Evolutionary conservation across 2,329 filamentous ascomycete genomes (phyloP).

Genomic region (Tolypocladium paradoxum): DNA sequence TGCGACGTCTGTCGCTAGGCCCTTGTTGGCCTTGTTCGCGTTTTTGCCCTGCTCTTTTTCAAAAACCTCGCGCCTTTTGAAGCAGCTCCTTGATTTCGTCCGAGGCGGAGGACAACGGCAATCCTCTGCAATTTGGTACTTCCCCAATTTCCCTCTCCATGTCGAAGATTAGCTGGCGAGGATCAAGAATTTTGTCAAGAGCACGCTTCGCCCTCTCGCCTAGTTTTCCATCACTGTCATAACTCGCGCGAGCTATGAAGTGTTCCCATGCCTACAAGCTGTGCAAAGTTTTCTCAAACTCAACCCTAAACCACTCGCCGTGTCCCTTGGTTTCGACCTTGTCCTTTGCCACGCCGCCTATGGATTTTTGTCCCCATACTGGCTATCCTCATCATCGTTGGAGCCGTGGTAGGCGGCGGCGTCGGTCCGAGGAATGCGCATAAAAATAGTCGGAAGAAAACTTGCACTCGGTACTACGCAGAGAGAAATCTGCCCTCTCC

Average conservation of each 20-base stretch:
- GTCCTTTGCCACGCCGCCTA: not conserved
- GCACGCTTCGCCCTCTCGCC: not conserved
- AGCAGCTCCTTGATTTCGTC: too few species aligned
- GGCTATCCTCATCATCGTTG: not conserved
- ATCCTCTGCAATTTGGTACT: too few species aligned
- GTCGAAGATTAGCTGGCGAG: not conserved
- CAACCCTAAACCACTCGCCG: not conserved
- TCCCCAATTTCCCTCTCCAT: too few species aligned
- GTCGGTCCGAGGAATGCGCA: not conserved
- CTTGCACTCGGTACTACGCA: not conserved
- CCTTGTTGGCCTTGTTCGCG: not conserved
- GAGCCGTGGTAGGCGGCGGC: not conserved
- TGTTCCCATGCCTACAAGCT: not conserved
- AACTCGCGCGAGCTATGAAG: not conserved
- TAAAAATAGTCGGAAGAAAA: not conserved
- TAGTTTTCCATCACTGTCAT: not conserved
- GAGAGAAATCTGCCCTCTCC: not conserved
- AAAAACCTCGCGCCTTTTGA: too few species aligned
- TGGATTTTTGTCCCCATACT: not conserved
- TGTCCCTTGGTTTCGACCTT: not conserved
- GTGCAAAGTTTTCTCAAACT: not conserved
- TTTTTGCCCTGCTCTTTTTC: too few species aligned
- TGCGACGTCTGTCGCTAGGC: not conserved
- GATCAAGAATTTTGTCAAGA: not conserved
- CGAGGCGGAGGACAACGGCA: too few species aligned